Conservation (phyloP, 1,139 yeast genomes). For the Yamadazyma oceani region DNA sequence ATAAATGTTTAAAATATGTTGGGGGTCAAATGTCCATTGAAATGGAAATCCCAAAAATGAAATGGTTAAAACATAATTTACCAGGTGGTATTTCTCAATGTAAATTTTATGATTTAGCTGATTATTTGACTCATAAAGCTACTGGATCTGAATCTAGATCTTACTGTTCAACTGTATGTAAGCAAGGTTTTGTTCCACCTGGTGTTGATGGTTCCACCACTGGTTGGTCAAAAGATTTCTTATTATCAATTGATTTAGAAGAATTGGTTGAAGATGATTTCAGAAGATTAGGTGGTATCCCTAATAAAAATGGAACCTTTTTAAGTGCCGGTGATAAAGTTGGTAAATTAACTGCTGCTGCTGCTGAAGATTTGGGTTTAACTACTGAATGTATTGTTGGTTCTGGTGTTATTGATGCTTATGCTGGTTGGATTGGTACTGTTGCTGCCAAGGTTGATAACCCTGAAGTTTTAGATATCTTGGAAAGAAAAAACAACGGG, state of each 20-base stretch:
- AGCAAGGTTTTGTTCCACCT: constrained; percentile 89
- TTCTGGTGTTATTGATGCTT: constrained; percentile 95
- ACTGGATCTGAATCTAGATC: constrained; percentile 86
- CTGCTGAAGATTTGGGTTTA: constrained; percentile 86
- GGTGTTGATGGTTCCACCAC: constrained; percentile 84
- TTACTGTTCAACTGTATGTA: constrained; percentile 88
- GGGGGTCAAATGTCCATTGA: constrained; percentile 98
- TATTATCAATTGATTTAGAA: constrained; percentile 63
- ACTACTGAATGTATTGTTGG: constrained; percentile 82
- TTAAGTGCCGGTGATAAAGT: constrained; percentile 87
- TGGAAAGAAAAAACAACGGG: constrained; percentile 31
- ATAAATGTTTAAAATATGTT: constrained; percentile 80
- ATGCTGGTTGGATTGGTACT: constrained; percentile 98
- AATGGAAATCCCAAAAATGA: constrained; percentile 96
- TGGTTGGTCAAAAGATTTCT: constrained; percentile 88
- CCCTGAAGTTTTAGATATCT: constrained; percentile 43
- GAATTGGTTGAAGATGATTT: constrained; percentile 80
- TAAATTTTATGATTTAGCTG: constrained; percentile 90
- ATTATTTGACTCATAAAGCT: constrained; percentile 85
- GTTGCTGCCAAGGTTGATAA: constrained; percentile 82
- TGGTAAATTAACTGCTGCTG: constrained; percentile 61
- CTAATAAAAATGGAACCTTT: constrained; percentile 68
- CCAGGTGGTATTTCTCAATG: constrained; percentile 65
- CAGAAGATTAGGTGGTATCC: constrained; percentile 79
- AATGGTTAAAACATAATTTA: constrained; percentile 89